A percentile compares a stretch with the other conserved stretches of the same genome.
Evolutionary conservation across 1,284 basidiomycete genomes (phyloP).

Genomic region (Austroboletus niveus): DNA sequence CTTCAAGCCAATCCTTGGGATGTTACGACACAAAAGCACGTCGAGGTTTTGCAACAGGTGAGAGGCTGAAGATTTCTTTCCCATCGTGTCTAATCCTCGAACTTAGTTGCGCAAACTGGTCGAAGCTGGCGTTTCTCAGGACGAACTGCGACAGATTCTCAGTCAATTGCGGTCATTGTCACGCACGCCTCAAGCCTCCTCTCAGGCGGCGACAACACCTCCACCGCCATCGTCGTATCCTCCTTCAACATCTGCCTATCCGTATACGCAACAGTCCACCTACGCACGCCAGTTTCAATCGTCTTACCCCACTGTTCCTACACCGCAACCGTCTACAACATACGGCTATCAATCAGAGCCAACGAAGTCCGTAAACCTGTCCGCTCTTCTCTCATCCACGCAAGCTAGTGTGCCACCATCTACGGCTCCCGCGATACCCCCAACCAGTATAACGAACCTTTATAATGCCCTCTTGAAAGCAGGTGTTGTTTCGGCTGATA

Average conservation of each 20-base stretch:
- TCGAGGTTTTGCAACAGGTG: slow-evolving; percentile 74
- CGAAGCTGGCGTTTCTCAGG: slow-evolving; percentile 75
- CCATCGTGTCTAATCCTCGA: slow-evolving; percentile 8
- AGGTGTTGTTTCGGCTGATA: slow-evolving; percentile 61
- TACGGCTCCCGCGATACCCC: slow-evolving; percentile 30
- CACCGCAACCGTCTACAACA: slow-evolving; percentile 13
- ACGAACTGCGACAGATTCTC: slow-evolving; percentile 79
- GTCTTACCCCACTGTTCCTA: slow-evolving; percentile 13
- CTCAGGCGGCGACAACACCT: slow-evolving; percentile 32
- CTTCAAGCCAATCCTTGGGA: slow-evolving; percentile 70
- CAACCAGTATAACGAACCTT: slow-evolving; percentile 54
- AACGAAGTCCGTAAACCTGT: slow-evolving; percentile 29
- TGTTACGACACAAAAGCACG: slow-evolving; percentile 57
- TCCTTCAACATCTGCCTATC: slow-evolving; percentile 28
- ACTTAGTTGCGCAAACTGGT: slow-evolving; percentile 74
- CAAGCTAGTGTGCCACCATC: slow-evolving; percentile 25
- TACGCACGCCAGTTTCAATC: slow-evolving; percentile 24
- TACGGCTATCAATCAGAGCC: slow-evolving; percentile 25
- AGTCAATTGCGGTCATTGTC: slow-evolving; percentile 70
- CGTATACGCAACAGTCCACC: slow-evolving; percentile 31
- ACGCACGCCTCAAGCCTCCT: slow-evolving; percentile 38
- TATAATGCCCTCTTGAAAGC: slow-evolving; percentile 70
- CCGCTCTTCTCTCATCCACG: slow-evolving; percentile 25
- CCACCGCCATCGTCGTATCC: slow-evolving; percentile 26
- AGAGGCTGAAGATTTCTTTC: slow-evolving; percentile 16